These are phyloP conservation scores for Ogataea neopini DNA, from an alignment of 805 yeast genomes.

Conservation along the genomic window DNA sequence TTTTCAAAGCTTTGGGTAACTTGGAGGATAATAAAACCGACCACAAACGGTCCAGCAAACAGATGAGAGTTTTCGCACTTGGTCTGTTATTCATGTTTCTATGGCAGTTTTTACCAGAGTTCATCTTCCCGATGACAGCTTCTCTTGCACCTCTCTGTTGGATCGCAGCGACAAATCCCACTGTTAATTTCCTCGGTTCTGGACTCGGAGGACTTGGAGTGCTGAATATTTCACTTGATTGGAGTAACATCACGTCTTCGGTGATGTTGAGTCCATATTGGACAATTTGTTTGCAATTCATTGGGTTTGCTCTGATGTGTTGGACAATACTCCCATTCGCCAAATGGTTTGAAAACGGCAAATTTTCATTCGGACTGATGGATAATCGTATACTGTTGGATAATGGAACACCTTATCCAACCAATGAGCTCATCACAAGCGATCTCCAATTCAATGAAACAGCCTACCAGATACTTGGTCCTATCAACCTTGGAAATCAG, in stretches of 20 bases:
- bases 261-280: slow-evolving; percentile 54
- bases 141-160: slow-evolving; percentile 52
- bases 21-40: slow-evolving; percentile 13
- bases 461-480: slow-evolving; percentile 47
- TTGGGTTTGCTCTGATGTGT: slow-evolving; percentile 47
- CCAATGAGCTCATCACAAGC: slow-evolving; percentile 40
- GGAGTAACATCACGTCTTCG: slow-evolving; percentile 53
- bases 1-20: slow-evolving; percentile 35
- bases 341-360: slow-evolving; percentile 40
- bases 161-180: slow-evolving; percentile 45
- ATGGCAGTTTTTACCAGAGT: slow-evolving; percentile 55
- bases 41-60: slow-evolving; percentile 13
- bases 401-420: slow-evolving; percentile 45
- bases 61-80: slow-evolving; percentile 40
- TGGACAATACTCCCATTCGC: slow-evolving; percentile 51
- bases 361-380: slow-evolving; percentile 45
- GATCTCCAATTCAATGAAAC: slow-evolving; percentile 45
- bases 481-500: slow-evolving; percentile 49
- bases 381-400: slow-evolving; percentile 42
- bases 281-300: slow-evolving; percentile 50
- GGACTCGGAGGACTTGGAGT: slow-evolving; percentile 56
- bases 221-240: slow-evolving; percentile 48
- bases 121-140: slow-evolving; percentile 47
- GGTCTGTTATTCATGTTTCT: slow-evolving; percentile 38
- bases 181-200: slow-evolving; percentile 48